A percentile compares a stretch with the other conserved stretches of the same genome.
phyloP scores from a whole-genome alignment of 371 early-diverging fungal species.

The Aphelidium insulamus region DNA sequence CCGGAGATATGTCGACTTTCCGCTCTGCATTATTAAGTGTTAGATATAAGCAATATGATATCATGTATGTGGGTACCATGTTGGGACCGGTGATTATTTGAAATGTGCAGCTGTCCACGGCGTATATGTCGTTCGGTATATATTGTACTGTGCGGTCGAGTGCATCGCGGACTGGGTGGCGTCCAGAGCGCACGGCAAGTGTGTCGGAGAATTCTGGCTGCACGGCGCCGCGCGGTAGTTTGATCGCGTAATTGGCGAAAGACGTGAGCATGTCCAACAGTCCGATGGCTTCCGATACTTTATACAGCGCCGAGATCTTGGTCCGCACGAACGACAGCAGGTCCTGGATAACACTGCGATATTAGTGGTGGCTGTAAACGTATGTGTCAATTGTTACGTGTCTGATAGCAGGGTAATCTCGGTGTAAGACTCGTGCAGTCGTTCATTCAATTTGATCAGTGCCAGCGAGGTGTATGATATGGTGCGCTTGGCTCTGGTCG shows the following conservation, averaged over 20 bases:
- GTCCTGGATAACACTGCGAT: constrained; percentile 27
- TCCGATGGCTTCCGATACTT: constrained; percentile 53
- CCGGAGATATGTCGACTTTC: constrained; percentile 85
- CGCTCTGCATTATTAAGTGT: no score
- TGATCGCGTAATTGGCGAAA: constrained; percentile 34
- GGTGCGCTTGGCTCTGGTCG: constrained; percentile 28
- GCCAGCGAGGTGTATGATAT: constrained; percentile 51
- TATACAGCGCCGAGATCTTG: constrained; percentile 41
- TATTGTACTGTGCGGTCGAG: constrained; percentile 15
- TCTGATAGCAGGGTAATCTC: constrained; percentile 72
- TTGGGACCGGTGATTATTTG: constrained; percentile 92
- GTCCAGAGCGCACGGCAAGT: constrained; percentile 48
- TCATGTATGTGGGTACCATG: no score
- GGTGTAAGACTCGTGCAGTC: constrained; percentile 33
- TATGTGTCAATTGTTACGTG: constrained; percentile 13
- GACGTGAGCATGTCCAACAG: constrained; percentile 55
- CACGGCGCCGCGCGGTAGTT: constrained; percentile 25
- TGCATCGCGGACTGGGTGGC: constrained; percentile 58
- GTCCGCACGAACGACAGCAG: constrained; percentile 28
- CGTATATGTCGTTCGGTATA: constrained; percentile 59
- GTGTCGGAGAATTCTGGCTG: constrained; percentile 61
- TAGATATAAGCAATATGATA: no score
- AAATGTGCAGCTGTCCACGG: constrained; percentile 34
- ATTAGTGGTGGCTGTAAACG: constrained; percentile 1
- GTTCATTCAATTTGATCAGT: constrained; percentile 50